Conservation (phyloP, 2,329 filamentous ascomycete species). For the Monosporascus sp. region DNA sequence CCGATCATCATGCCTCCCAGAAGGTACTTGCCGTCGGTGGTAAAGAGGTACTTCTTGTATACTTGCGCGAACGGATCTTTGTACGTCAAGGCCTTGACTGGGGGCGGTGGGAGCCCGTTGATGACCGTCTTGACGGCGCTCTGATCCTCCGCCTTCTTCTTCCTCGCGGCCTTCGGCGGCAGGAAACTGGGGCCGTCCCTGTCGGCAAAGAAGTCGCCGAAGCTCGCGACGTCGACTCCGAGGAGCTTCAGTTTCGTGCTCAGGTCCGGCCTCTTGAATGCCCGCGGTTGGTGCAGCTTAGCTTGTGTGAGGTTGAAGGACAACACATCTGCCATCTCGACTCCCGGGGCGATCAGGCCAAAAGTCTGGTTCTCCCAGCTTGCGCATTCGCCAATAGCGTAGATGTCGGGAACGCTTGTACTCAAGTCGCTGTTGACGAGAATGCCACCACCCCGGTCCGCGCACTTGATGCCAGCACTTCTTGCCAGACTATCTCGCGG, state of each 20-base stretch:
- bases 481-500: slow-evolving; percentile 73
- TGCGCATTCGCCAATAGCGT: slow-evolving; percentile 86
- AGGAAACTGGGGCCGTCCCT: slow-evolving; percentile 73
- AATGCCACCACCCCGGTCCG: slow-evolving; percentile 70
- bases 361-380: slow-evolving; percentile 86
- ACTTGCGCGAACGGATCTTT: slow-evolving; percentile 83
- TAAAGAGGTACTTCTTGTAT: slow-evolving; percentile 94
- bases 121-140: slow-evolving; percentile 42
- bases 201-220: slow-evolving; percentile 91
- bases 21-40: slow-evolving; percentile 81
- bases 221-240: slow-evolving; percentile 87
- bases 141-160: slow-evolving; percentile 31
- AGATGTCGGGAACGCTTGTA: slow-evolving; percentile 69
- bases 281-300: slow-evolving; percentile 61
- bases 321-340: slow-evolving; percentile 90
- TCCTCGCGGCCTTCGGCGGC: slow-evolving; percentile 52
- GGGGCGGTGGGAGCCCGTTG: slow-evolving; percentile 49
- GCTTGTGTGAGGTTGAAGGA: slow-evolving; percentile 88
- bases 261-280: slow-evolving; percentile 77
- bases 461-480: slow-evolving; percentile 65
- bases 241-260: slow-evolving; percentile 90
- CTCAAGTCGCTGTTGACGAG: slow-evolving; percentile 62
- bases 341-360: slow-evolving; percentile 80
- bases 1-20: slow-evolving; percentile 98
- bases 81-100: slow-evolving; percentile 81